Percentiles rank a stretch among this genome's conserved stretches.
These are phyloP conservation scores for Diaporthe ampelina DNA, from an alignment of 2,329 filamentous ascomycete species.

Conservation along the genomic window DNA sequence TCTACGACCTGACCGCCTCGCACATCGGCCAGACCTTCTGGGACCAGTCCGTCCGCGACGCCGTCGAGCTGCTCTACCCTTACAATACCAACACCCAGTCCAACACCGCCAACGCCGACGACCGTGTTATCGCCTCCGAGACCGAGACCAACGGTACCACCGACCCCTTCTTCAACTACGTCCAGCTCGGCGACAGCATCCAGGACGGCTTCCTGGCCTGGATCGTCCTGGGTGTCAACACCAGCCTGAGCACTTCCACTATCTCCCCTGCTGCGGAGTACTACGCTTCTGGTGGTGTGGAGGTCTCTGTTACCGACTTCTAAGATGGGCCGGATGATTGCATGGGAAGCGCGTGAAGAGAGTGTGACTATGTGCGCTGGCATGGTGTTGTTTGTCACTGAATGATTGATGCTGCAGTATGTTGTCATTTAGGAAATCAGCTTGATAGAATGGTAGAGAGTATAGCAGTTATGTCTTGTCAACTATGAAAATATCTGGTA, in stretches of 20 bases:
- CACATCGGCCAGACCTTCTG: constrained; percentile 51
- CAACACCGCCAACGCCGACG: constrained; percentile 45
- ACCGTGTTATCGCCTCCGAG: constrained; percentile 46
- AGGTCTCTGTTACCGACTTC: background rate
- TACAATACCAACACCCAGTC: constrained; percentile 48
- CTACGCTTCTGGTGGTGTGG: constrained; percentile 37
- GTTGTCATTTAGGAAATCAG: background rate
- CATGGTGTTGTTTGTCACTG: too few relatives aligned
- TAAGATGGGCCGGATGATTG: background rate
- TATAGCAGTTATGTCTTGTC: background rate
- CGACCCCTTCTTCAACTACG: constrained; percentile 49
- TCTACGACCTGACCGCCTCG: constrained; percentile 48
- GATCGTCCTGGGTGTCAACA: constrained; percentile 50
- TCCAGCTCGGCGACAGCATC: constrained; percentile 46
- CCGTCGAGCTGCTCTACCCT: constrained; percentile 44
- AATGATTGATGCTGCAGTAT: background rate
- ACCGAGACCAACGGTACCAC: constrained; percentile 48
- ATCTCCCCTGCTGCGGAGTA: constrained; percentile 48
- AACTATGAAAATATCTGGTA: too few relatives aligned
- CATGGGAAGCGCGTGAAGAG: background rate
- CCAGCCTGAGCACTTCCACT: constrained; percentile 41
- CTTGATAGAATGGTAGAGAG: background rate
- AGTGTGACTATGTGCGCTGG: background rate
- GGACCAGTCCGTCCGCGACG: constrained; percentile 47
- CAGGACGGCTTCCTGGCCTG: constrained; percentile 48